Evolutionary conservation across 2,329 filamentous ascomycete species (phyloP), one percentile per base, ranked within the genome.

Genomic region (Penicillium sp.): DNA sequence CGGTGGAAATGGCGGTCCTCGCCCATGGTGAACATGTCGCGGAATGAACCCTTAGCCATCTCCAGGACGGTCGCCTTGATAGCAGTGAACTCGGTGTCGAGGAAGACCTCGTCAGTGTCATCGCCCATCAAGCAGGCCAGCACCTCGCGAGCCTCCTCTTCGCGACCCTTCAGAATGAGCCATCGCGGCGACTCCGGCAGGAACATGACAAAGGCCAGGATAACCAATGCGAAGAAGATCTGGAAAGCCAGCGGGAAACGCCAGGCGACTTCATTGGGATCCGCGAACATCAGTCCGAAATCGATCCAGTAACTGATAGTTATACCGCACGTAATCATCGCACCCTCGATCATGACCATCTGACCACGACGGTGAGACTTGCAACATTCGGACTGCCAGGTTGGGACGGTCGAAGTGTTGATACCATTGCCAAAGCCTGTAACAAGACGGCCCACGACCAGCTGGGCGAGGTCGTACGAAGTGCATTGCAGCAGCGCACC

Each of bases 151-250:
- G 82, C 82, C 62, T 83, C 79, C 19, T 84, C 79, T 60, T 85
- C 81, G 14, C 78, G 76, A 41, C 83, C 83, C 67, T 84, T 83
- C 50, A 85, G 69, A 27, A 86, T 80, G 6, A 87, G 75, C 82
- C 83, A 86, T 54, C 85, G 79, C 10, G 85, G 84, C 0, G 82
- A 85, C 65, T 87, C 85, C 11, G 84, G 84, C 1, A 86, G 74
- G 14, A 76, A 75, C 55, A 82, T 73, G 39, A 84, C 78, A 47
- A 80, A 76, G 18, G 60, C 67, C 50, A 82, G 73, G 27, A 85
- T 83, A 37, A 85, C 74, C 2, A 82, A 58, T 0, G 83, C 83
- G 54, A 86, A 82, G 36, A 84, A 66, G 62, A 85, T 84, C 69
- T 87, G 84, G 69, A 86, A 83, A 7, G 80, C 82, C 52, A 86